Evolutionary conservation across 441 rosid species (phyloP).

Genomic region (Raphanus hybrid): DNA sequence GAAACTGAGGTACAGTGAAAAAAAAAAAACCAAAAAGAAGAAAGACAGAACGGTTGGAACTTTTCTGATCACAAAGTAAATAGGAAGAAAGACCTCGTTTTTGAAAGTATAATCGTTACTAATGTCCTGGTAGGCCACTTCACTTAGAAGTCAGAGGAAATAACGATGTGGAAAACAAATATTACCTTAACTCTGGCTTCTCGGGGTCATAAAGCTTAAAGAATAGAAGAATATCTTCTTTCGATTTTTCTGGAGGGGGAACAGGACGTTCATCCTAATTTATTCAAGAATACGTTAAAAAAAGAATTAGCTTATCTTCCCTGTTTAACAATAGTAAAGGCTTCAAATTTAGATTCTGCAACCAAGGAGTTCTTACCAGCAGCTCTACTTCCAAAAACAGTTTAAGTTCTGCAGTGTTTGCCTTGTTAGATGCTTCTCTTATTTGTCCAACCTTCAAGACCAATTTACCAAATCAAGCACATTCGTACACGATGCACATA

Average conservation of each 20-base stretch:
- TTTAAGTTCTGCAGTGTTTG: conserved; percentile 69
- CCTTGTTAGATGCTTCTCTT: conserved; percentile 71
- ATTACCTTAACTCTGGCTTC: conserved; percentile 65
- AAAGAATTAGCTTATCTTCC: conserved; percentile 22
- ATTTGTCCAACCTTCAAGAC: conserved; percentile 68
- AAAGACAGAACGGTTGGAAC: conserved; percentile 1
- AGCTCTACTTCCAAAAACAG: conserved; percentile 70
- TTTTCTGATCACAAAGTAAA: conserved; percentile 10
- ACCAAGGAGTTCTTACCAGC: conserved; percentile 47
- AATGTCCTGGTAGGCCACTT: conserved; percentile 10
- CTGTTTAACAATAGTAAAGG: conserved; percentile 14
- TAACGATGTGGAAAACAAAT: conserved; percentile 11
- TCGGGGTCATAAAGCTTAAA: conserved; percentile 71
- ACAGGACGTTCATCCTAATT: conserved; percentile 63
- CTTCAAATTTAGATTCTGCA: neutral
- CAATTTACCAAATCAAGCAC: too few species aligned
- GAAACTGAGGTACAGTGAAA: conserved; percentile 8
- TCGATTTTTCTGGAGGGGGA: conserved; percentile 62
- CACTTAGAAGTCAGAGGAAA: conserved; percentile 8
- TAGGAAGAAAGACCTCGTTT: neutral
- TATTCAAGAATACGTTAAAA: conserved; percentile 13
- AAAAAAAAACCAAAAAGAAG: neutral
- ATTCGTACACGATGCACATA: too few species aligned
- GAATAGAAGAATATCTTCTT: conserved; percentile 75
- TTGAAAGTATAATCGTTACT: conserved; percentile 2